Evolutionary conservation across 139 green algal species (phyloP).

Genomic region (Marvania coccoides): DNA sequence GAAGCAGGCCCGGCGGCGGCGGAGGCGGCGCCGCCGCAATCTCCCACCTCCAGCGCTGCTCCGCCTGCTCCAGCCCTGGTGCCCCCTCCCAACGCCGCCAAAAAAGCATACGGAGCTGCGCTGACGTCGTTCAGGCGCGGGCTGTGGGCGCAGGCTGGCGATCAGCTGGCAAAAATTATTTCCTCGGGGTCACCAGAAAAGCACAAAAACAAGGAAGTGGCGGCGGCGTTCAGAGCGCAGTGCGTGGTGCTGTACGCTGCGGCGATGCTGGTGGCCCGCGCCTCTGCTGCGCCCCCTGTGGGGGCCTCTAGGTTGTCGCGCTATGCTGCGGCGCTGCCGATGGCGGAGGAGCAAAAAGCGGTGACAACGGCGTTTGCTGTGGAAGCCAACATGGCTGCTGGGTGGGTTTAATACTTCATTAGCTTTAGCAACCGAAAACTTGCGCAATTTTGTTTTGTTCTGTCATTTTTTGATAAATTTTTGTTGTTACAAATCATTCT

Average conservation of each 20-base stretch:
- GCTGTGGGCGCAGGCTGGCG: not conserved
- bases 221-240: not conserved
- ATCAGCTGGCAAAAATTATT: not conserved
- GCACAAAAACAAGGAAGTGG: not conserved
- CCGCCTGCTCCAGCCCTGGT: not conserved
- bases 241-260: conserved; percentile 15
- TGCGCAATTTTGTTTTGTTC: not conserved
- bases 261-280: conserved; percentile 11
- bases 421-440: no score
- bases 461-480: not conserved
- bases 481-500: not conserved
- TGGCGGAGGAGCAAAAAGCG: not conserved
- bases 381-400: conserved; percentile 19
- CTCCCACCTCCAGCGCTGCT: not conserved
- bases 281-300: not conserved
- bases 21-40: not conserved
- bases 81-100: not conserved
- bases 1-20: not conserved
- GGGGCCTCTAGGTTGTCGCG: not conserved
- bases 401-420: no score
- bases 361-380: conserved; percentile 5
- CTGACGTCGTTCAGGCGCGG: not conserved
- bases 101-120: not conserved
- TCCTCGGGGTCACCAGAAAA: not conserved
- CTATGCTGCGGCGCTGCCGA: conserved; percentile 8